These are phyloP conservation scores for Penstemon davidsonii DNA, from an alignment of 257 asterid species.

Conservation along the genomic window DNA sequence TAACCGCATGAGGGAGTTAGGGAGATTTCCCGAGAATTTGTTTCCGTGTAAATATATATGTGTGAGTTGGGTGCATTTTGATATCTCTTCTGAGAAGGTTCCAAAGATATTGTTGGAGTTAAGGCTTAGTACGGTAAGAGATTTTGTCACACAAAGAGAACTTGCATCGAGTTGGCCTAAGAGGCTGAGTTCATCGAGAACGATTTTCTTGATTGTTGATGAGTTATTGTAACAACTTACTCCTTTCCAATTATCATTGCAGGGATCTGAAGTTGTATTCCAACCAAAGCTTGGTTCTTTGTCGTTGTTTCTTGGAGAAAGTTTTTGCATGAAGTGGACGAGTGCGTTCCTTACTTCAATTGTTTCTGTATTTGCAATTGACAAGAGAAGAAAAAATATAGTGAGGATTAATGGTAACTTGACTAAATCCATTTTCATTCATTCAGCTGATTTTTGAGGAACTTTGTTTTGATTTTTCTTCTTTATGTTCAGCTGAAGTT, in stretches of 20 bases:
- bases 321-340: constrained; percentile 52
- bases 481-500: background rate
- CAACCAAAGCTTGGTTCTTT: constrained; percentile 54
- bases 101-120: constrained; percentile 50
- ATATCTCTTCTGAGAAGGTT: constrained; percentile 47
- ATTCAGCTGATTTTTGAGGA: background rate
- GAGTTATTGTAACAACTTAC: constrained; percentile 40
- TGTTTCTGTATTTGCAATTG: constrained; percentile 47
- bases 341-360: constrained; percentile 42
- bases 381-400: constrained; percentile 23
- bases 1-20: constrained; percentile 46
- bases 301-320: constrained; percentile 35
- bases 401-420: background rate
- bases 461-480: background rate
- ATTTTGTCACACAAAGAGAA: constrained; percentile 40
- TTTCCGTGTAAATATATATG: constrained; percentile 55
- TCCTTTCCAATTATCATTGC: constrained; percentile 57
- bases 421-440: constrained; percentile 18
- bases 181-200: constrained; percentile 49
- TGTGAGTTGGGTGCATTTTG: constrained; percentile 50
- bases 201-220: constrained; percentile 43
- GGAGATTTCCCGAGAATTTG: constrained; percentile 50
- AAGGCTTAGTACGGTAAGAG: constrained; percentile 59
- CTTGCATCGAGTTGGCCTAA: constrained; percentile 54
- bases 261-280: constrained; percentile 68